phyloP scores from a whole-genome alignment of 179 eudicot genomes.

The Actinidia chinensis region DNA sequence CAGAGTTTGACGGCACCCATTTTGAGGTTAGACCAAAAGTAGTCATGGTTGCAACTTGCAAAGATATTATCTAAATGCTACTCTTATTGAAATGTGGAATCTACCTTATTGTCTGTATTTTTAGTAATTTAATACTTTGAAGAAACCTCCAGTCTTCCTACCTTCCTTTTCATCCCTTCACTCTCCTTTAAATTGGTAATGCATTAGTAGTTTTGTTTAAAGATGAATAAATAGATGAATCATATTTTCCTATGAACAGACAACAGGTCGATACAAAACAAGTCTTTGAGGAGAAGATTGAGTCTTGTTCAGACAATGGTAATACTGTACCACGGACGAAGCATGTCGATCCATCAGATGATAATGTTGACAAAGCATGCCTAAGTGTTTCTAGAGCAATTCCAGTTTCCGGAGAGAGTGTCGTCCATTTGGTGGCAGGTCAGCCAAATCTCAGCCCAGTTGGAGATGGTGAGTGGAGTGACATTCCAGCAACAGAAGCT shows the following conservation, averaged over 20 bases:
- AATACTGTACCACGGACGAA: slow-evolving; percentile 62
- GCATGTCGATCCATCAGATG: slow-evolving; percentile 82
- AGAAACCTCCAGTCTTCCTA: not conserved
- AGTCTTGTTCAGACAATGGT: slow-evolving; percentile 57
- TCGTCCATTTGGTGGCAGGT: slow-evolving; percentile 41
- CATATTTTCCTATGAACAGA: slow-evolving; percentile 42
- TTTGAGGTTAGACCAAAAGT: not conserved
- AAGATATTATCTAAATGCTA: not conserved
- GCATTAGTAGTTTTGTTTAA: not conserved
- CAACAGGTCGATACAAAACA: slow-evolving; percentile 59
- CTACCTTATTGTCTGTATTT: not conserved
- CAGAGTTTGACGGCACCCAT: not conserved
- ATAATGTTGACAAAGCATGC: slow-evolving; percentile 93
- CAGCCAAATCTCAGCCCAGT: slow-evolving; percentile 44
- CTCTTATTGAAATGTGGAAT: not conserved
- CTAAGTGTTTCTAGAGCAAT: slow-evolving; percentile 60
- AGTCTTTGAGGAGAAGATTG: slow-evolving; percentile 66
- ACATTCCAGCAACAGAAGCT: slow-evolving; percentile 83
- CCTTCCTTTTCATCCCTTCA: not conserved
- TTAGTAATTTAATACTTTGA: not conserved
- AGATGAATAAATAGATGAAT: not conserved
- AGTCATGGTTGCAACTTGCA: not conserved
- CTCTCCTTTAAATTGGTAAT: not conserved
- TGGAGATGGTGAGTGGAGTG: slow-evolving; percentile 80
- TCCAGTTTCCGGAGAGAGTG: slow-evolving; percentile 57